Percentiles rank a stretch among this genome's conserved stretches.
Evolutionary conservation across 345 rosid genomes (phyloP).

Genomic region (Eucalyptus shirleyi): DNA sequence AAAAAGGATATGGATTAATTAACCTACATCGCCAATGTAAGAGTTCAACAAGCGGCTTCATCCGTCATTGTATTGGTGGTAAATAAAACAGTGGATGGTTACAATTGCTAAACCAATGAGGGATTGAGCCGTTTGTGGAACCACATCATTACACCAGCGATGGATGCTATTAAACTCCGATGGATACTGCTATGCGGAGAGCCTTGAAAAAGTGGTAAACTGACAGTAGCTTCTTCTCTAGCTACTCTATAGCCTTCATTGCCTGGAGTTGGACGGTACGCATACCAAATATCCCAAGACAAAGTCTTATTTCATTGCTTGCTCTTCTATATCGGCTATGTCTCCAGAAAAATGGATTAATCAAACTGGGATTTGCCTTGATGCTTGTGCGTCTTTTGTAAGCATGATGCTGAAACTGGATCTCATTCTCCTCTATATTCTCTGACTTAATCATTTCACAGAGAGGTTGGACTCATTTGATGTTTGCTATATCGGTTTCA

Average conservation of each 20-base stretch:
- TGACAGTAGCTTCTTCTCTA: not conserved
- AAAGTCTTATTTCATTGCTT: not conserved
- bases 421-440: not conserved
- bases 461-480: not conserved
- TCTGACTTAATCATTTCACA: not conserved
- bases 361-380: not conserved
- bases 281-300: not conserved
- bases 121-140: not conserved
- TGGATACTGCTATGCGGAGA: not conserved
- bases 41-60: not conserved
- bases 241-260: not conserved
- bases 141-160: not conserved
- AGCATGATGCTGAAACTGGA: not conserved
- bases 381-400: not conserved
- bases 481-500: not conserved
- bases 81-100: not conserved
- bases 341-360: not conserved
- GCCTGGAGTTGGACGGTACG: not conserved
- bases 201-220: not conserved
- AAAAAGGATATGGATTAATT: not conserved
- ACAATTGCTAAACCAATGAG: not conserved
- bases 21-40: not conserved
- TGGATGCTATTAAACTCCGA: not conserved
- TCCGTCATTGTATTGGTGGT: not conserved
- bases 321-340: not conserved